These are phyloP conservation scores for Calonectria pseudoreteaudii DNA, from an alignment of 2,329 filamentous ascomycete genomes.

Conservation along the genomic window DNA sequence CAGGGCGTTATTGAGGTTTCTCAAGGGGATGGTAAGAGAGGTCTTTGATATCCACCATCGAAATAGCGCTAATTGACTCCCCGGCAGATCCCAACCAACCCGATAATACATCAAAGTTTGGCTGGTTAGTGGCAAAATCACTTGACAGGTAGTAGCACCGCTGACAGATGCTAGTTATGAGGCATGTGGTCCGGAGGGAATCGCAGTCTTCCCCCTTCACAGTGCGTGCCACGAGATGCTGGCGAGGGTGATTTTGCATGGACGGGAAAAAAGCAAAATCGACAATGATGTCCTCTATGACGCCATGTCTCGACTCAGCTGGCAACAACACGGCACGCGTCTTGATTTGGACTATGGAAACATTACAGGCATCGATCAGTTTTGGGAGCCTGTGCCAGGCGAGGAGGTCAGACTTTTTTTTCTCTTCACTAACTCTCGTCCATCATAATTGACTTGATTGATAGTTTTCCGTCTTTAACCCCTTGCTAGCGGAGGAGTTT, in stretches of 20 bases:
- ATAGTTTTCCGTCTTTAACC: slow-evolving; percentile 14
- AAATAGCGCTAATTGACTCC: neutral
- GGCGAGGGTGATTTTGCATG: neutral
- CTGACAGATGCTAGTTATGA: slow-evolving; percentile 6
- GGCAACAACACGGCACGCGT: neutral
- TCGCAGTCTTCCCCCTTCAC: slow-evolving; percentile 21
- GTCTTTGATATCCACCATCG: neutral
- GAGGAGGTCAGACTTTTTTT: slow-evolving; percentile 12
- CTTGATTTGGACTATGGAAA: slow-evolving; percentile 19
- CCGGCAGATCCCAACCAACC: slow-evolving; percentile 6
- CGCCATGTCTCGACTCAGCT: neutral
- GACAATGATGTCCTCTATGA: slow-evolving; percentile 9
- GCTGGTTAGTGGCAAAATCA: neutral
- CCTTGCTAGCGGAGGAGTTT: neutral
- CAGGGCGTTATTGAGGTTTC: neutral
- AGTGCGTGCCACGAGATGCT: slow-evolving; percentile 2
- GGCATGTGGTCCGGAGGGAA: neutral
- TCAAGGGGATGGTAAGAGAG: slow-evolving; percentile 2
- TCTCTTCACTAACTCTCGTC: no score
- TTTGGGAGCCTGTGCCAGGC: slow-evolving; percentile 16
- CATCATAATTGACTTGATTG: neutral
- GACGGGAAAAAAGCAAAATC: neutral
- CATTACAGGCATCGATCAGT: neutral
- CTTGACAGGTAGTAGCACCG: no score
- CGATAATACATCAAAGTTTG: neutral